Base-by-base conservation (phyloP, 352 stramenopile genomes). In the Phytophthora sp. region DNA sequence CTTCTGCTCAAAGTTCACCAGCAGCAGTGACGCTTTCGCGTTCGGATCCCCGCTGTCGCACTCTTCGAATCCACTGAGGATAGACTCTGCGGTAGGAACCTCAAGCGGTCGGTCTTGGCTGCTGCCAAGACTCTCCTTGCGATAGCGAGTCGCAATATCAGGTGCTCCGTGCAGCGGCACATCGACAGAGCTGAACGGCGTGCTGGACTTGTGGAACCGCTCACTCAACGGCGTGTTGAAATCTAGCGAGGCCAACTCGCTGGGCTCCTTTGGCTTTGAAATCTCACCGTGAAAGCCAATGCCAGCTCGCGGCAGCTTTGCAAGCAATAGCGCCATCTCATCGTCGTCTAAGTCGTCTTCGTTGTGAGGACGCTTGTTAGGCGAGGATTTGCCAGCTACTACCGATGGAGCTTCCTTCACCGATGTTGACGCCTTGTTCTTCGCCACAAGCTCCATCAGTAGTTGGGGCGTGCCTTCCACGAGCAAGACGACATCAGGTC, bases 201-300 rank as follows among this genome's bases (percentile, higher is more conserved):
- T 90, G 56, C 76, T 91, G 1, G 87, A 92, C 58, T 91, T 90
- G n/a, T 88, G 81, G 54, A 95, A 95, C 0, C 87, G 79, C 43
- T 87, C 67, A 20, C 82, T 75, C 18, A 95, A 66, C 27, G 82
- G 74, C 34, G 59, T 82, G 17, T 57, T 79, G 5, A 74, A 53
- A 24, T 91, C 79, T 8, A 89, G 41, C 18, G 64, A 66, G 2
- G 66, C 76, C 10, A 91, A 66, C 7, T 89, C 69, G 34, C 77
- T 64, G 12, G 76, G 42, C 18, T 84, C 69, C 54, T 92, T 91
- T 18, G 72, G 64, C 34, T 74, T 78, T 3, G 69, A 76, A 24
- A 91, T 72, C 12, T 92, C 82, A 18, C 86, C 84, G 31, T 91
- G 80, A 51, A 89, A 94, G 50, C 86, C 86, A 31, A 94, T 91